phyloP scores from a whole-genome alignment of 2,329 filamentous ascomycete genomes.

The Xylariaceae sp. region DNA sequence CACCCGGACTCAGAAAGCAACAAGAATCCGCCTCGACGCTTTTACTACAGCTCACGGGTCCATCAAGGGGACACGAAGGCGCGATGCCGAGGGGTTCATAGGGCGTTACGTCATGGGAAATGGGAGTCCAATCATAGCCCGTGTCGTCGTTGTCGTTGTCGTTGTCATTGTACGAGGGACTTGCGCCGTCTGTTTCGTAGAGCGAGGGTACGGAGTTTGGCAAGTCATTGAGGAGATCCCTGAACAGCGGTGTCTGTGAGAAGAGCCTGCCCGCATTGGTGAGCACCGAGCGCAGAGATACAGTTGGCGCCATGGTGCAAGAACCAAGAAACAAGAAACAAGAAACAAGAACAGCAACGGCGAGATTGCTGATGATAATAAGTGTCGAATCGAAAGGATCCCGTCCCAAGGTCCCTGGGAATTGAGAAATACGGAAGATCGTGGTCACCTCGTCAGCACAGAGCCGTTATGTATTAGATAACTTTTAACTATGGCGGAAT shows the following conservation, averaged over 20 bases:
- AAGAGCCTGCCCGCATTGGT: constrained; percentile 33
- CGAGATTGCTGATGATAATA: neutral
- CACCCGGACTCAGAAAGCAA: constrained; percentile 40
- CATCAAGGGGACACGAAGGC: constrained; percentile 38
- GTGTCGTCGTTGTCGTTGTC: constrained; percentile 8
- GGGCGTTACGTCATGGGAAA: constrained; percentile 22
- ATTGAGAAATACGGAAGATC: neutral
- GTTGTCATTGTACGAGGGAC: constrained; percentile 12
- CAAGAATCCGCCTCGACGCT: constrained; percentile 35
- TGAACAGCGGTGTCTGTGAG: constrained; percentile 30
- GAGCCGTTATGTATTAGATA: neutral
- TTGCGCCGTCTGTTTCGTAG: constrained; percentile 6
- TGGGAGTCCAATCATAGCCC: neutral
- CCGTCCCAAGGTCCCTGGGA: neutral
- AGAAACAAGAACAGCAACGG: neutral
- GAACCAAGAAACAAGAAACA: too few relatives aligned
- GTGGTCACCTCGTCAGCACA: neutral
- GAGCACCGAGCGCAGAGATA: constrained; percentile 31
- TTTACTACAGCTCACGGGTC: constrained; percentile 39
- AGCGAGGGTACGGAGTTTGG: constrained; percentile 21
- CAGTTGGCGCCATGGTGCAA: constrained; percentile 24
- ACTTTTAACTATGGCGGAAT: too few relatives aligned
- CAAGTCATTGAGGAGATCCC: constrained; percentile 22
- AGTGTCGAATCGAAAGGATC: neutral
- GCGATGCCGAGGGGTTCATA: constrained; percentile 35